A percentile compares a stretch with the other conserved stretches of the same genome.
Conservation (phyloP, 2,329 filamentous ascomycete genomes). For the Aureobasidium sp. region DNA sequence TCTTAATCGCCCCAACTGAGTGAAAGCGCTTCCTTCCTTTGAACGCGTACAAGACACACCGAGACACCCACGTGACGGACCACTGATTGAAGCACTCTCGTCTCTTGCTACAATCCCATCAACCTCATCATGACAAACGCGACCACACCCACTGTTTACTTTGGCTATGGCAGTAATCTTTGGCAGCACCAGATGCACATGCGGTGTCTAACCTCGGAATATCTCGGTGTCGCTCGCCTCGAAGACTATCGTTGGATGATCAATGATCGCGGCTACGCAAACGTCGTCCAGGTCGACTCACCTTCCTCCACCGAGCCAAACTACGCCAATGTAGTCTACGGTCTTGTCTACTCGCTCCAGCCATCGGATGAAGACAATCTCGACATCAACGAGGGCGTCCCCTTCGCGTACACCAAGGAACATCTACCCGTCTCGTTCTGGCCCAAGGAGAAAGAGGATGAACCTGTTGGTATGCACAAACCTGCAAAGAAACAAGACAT, state of each 20-base stretch:
- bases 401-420: conserved; percentile 50
- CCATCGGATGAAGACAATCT: conserved; percentile 43
- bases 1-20: not conserved
- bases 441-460: conserved; percentile 18
- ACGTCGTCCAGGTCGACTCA: conserved; percentile 42
- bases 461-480: conserved; percentile 19
- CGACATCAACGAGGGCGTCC: conserved; percentile 55
- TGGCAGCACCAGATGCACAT: conserved; percentile 54
- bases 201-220: conserved; percentile 49
- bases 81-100: not conserved
- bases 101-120: not conserved
- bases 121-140: not conserved
- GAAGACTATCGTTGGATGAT: conserved; percentile 56
- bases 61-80: not conserved
- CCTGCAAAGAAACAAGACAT: conserved; percentile 27
- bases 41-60: not conserved
- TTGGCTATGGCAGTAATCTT: conserved; percentile 41
- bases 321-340: conserved; percentile 42
- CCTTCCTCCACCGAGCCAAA: not conserved
- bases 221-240: conserved; percentile 50
- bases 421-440: conserved; percentile 38
- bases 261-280: conserved; percentile 58
- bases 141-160: conserved; percentile 10
- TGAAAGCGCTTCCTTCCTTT: not conserved
- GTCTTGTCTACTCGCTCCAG: conserved; percentile 47